These are phyloP conservation scores for Acarospora socialis DNA, from an alignment of 2,329 filamentous ascomycete species.

Conservation along the genomic window DNA sequence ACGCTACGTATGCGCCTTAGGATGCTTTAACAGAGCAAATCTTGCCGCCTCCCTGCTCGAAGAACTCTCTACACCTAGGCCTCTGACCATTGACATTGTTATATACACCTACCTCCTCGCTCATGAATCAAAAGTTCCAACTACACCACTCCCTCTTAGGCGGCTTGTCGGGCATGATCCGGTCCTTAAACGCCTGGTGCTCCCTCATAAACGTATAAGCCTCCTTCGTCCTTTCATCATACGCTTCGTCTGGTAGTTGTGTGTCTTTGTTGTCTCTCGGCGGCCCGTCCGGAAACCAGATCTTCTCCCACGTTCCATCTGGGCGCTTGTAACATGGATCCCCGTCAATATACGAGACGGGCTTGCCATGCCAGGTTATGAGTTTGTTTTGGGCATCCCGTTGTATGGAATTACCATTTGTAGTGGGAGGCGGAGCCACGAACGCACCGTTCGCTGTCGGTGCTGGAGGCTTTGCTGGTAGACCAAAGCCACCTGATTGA, in stretches of 20 bases:
- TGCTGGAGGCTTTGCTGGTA: conserved; percentile 13
- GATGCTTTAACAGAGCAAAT: too few relatives aligned
- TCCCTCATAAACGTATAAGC: conserved; percentile 52
- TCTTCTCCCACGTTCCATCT: conserved; percentile 45
- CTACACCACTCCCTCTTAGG: conserved; percentile 61
- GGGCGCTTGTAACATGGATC: conserved; percentile 37
- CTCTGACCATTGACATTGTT: too few relatives aligned
- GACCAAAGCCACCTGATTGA: conserved; percentile 15
- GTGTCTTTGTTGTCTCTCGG: conserved; percentile 50
- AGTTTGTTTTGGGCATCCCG: conserved; percentile 23
- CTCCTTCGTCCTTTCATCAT: conserved; percentile 45
- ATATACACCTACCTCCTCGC: too few relatives aligned
- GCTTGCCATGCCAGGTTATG: conserved; percentile 47
- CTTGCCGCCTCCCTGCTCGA: too few relatives aligned
- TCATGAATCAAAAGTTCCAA: conserved; percentile 61
- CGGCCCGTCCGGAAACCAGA: conserved; percentile 61
- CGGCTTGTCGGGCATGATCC: conserved; percentile 60
- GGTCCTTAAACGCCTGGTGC: conserved; percentile 54
- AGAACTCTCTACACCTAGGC: too few relatives aligned
- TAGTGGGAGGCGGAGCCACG: conserved; percentile 4
- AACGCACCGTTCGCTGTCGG: background rate
- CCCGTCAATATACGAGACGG: conserved; percentile 43
- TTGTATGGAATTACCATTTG: conserved; percentile 12
- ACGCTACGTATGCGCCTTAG: too few relatives aligned
- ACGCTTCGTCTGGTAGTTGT: conserved; percentile 42